A percentile compares a stretch with the other conserved stretches of the same genome.
Conservation (phyloP, 2,329 filamentous ascomycete species). For the Fusarium nelsonii region DNA sequence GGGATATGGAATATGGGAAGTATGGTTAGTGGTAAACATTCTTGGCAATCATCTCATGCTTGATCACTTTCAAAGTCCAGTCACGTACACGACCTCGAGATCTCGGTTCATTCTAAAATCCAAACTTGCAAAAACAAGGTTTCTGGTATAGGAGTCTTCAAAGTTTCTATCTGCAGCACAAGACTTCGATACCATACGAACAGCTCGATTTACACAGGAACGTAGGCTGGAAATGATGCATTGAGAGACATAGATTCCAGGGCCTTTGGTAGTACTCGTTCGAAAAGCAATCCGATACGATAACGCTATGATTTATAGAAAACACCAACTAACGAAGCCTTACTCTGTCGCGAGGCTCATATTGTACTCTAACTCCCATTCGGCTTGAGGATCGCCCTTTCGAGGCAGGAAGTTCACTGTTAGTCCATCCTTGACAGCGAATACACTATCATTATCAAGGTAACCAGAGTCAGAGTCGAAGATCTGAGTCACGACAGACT, state of each 20-base stretch:
- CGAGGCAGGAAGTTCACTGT: conserved; percentile 41
- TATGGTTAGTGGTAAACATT: no score
- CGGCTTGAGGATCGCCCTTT: conserved; percentile 37
- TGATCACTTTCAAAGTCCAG: no score
- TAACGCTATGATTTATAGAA: conserved; percentile 4
- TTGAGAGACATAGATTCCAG: no score
- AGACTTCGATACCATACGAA: no score
- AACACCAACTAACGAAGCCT: neutral
- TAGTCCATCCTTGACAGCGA: conserved; percentile 43
- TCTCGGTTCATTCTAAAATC: no score
- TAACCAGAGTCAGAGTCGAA: conserved; percentile 53
- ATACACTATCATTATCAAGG: conserved; percentile 41
- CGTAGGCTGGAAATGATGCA: neutral
- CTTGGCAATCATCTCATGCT: no score
- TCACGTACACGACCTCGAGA: no score
- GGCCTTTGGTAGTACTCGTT: neutral
- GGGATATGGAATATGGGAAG: no score
- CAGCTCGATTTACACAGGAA: no score
- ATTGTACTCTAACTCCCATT: conserved; percentile 40
- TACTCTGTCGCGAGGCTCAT: conserved; percentile 24
- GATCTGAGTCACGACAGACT: conserved; percentile 78
- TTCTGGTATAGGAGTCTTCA: no score
- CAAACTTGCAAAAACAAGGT: no score
- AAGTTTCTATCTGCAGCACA: no score
- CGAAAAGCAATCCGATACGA: neutral